A percentile compares a stretch with the other conserved stretches of the same genome.
These are phyloP conservation scores for Rubia tinctorum DNA, from an alignment of 305 asterid genomes.

Conservation along the genomic window DNA sequence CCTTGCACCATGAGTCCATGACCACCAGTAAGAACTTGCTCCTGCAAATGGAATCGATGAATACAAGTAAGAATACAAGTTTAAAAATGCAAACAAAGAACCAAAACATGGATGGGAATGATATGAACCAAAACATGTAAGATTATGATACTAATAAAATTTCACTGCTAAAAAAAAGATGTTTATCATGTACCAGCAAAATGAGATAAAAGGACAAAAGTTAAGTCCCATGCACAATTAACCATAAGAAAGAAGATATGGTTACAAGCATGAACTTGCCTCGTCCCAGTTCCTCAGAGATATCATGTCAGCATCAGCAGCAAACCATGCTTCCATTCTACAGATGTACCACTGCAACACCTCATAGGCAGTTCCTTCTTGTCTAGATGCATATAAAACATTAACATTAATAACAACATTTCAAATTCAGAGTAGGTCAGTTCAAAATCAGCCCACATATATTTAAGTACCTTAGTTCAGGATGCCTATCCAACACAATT, in stretches of 20 bases:
- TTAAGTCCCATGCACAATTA: not conserved
- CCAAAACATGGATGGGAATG: not conserved
- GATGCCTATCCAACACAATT: conserved; percentile 72
- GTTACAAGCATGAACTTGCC: conserved; percentile 37
- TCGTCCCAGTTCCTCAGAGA: conserved; percentile 96
- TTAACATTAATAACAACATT: conserved; percentile 20
- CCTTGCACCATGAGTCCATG: conserved; percentile 99
- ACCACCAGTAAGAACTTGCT: conserved; percentile 93
- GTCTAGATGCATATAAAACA: conserved; percentile 41
- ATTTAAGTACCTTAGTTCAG: conserved; percentile 63
- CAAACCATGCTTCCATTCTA: conserved; percentile 99
- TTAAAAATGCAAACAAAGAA: not conserved
- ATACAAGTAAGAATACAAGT: conserved; percentile 19
- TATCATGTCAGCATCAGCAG: conserved; percentile 96
- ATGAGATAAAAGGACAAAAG: not conserved
- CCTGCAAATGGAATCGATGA: conserved; percentile 44
- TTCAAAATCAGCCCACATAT: not conserved
- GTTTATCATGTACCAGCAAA: not conserved
- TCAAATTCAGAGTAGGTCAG: conserved; percentile 17
- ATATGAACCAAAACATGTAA: not conserved
- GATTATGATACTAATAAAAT: not conserved
- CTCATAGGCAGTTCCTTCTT: conserved; percentile 76
- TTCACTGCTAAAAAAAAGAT: not conserved
- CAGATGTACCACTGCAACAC: conserved; percentile 96
- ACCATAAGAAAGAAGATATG: conserved; percentile 7